phyloP scores from a whole-genome alignment of 371 early-diverging fungal species.

The Mucor indicus region DNA sequence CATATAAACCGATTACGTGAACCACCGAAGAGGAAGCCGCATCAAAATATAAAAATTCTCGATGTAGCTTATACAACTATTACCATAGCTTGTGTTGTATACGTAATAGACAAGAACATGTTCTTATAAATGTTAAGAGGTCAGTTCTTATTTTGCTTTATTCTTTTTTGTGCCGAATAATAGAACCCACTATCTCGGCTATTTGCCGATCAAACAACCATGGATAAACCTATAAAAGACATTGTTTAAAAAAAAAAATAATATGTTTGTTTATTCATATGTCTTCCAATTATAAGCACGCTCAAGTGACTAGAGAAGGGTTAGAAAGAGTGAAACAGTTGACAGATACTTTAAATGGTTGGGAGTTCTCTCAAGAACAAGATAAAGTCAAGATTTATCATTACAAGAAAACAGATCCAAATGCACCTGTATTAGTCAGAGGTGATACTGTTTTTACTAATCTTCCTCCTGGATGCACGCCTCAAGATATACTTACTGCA shows the following conservation, averaged over 20 bases:
- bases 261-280: not conserved
- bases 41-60: no score
- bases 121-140: no score
- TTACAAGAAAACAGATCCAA: slow-evolving; percentile 2
- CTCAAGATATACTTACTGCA: slow-evolving; percentile 13
- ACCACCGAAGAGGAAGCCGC: no score
- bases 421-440: slow-evolving; percentile 16
- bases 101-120: no score
- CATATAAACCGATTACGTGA: no score
- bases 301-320: slow-evolving; percentile 9
- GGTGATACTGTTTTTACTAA: slow-evolving; percentile 18
- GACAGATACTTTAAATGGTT: slow-evolving; percentile 13
- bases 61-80: no score
- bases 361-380: slow-evolving; percentile 11
- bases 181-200: no score
- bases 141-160: no score
- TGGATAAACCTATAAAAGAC: slow-evolving; percentile 52
- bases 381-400: slow-evolving; percentile 14
- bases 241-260: not conserved
- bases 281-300: slow-evolving; percentile 7
- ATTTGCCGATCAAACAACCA: no score
- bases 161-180: no score
- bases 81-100: no score
- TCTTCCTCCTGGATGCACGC: slow-evolving; percentile 13
- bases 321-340: slow-evolving; percentile 13